Conservation (phyloP, 257 asterid species). For the Solanum appendiculatum region DNA sequence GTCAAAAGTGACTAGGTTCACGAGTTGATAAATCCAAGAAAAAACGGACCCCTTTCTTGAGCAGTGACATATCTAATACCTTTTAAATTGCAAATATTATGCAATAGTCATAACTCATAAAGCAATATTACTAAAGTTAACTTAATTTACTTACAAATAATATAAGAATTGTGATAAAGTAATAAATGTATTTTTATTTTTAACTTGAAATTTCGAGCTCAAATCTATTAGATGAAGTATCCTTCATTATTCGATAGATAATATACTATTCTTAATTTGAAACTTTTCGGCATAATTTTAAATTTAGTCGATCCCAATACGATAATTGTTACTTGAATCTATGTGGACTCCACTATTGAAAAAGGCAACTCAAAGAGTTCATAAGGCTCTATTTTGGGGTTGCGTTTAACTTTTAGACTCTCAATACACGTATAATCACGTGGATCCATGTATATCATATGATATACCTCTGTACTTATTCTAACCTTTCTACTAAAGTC, state of each 20-base stretch:
- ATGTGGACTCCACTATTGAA: neutral
- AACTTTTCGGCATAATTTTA: neutral
- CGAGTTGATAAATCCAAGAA: neutral
- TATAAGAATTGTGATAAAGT: too few relatives aligned
- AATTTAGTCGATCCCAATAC: accelerated
- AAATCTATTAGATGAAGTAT: too few relatives aligned
- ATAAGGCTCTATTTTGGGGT: neutral
- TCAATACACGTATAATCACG: neutral
- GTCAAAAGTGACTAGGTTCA: neutral
- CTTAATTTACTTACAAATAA: neutral
- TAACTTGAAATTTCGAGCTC: accelerated
- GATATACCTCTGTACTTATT: neutral
- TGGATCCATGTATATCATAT: neutral
- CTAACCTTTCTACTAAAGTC: neutral
- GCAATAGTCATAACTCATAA: too few relatives aligned
- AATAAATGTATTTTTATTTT: neutral
- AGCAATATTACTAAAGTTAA: neutral
- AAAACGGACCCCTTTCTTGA: neutral
- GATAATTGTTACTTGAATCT: neutral
- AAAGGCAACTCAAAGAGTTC: neutral
- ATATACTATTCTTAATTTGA: too few relatives aligned
- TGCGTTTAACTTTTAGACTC: neutral
- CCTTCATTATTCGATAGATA: too few relatives aligned
- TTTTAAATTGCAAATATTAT: neutral
- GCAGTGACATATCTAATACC: neutral